Evolutionary conservation across 768 basidiomycete species (phyloP).

Genomic region (Scleroderma citrinum): DNA sequence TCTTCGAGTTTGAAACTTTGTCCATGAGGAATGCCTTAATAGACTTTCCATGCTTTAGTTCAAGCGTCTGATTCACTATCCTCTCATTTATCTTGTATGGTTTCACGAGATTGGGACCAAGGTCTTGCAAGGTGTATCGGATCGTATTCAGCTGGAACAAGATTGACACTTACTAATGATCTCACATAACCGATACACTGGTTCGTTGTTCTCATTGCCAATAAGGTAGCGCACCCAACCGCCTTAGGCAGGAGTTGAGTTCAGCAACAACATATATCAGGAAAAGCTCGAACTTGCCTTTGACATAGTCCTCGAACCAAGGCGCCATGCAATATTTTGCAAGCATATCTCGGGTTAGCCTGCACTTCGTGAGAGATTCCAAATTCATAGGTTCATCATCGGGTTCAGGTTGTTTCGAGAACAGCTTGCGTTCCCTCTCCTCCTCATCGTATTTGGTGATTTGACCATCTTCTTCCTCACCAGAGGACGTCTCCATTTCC

Average conservation of each 20-base stretch:
- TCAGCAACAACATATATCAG: conserved; percentile 2
- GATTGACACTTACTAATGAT: conserved; percentile 55
- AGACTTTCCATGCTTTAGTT: conserved; percentile 74
- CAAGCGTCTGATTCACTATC: conserved; percentile 57
- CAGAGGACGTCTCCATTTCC: conserved; percentile 81
- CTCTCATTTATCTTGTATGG: conserved; percentile 69
- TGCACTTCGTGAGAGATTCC: conserved; percentile 54
- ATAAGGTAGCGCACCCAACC: conserved; percentile 85
- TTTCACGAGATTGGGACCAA: conserved; percentile 48
- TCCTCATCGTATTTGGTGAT: conserved; percentile 71
- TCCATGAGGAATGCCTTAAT: conserved; percentile 67
- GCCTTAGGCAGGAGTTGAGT: conserved; percentile 37
- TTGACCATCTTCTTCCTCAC: conserved; percentile 73
- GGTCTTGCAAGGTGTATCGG: conserved; percentile 33
- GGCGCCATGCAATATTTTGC: conserved; percentile 68
- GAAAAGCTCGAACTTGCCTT: conserved; percentile 42
- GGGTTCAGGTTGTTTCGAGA: conserved; percentile 36
- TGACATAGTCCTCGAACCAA: conserved; percentile 82
- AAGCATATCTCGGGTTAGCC: conserved; percentile 63
- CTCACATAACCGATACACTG: conserved; percentile 80
- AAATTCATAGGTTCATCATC: conserved; percentile 46
- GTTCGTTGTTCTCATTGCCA: conserved; percentile 49
- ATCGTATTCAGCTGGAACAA: background rate
- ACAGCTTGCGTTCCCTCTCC: conserved; percentile 50
- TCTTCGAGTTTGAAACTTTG: conserved; percentile 72